Evolutionary conservation across 169 alveolate species (phyloP).

Genomic region (Ichthyophthirius multifiliis): DNA sequence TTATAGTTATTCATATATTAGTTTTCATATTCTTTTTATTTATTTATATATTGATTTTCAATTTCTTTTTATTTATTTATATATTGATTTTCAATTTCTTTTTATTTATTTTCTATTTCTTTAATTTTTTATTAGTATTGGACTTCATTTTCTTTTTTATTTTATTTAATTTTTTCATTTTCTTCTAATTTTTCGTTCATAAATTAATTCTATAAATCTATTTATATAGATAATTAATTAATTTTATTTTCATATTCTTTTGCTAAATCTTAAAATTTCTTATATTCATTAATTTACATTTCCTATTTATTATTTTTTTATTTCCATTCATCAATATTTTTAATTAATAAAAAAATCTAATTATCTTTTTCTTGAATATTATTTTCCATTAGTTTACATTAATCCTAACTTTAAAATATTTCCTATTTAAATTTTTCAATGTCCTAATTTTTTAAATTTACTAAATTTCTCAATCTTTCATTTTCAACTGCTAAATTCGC

Average conservation of each 20-base stretch:
- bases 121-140: too few species aligned
- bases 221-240: background rate
- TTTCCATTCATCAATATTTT: conserved; percentile 5
- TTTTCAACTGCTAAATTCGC: background rate
- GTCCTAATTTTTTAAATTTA: background rate
- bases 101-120: too few species aligned
- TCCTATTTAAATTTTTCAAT: background rate
- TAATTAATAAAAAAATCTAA: background rate
- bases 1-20: too few species aligned
- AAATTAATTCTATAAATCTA: background rate
- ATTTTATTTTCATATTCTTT: background rate
- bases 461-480: background rate
- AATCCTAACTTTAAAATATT: background rate
- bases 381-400: background rate
- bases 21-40: too few species aligned
- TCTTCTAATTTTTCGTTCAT: background rate
- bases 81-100: too few species aligned
- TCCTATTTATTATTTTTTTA: background rate
- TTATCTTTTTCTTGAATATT: background rate
- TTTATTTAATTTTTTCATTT: background rate
- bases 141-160: background rate
- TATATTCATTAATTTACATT: background rate
- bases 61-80: too few species aligned
- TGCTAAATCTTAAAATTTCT: background rate
- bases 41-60: too few species aligned